phyloP scores from a whole-genome alignment of 2,329 filamentous ascomycete species.

The Cladophialophora yegresii region DNA sequence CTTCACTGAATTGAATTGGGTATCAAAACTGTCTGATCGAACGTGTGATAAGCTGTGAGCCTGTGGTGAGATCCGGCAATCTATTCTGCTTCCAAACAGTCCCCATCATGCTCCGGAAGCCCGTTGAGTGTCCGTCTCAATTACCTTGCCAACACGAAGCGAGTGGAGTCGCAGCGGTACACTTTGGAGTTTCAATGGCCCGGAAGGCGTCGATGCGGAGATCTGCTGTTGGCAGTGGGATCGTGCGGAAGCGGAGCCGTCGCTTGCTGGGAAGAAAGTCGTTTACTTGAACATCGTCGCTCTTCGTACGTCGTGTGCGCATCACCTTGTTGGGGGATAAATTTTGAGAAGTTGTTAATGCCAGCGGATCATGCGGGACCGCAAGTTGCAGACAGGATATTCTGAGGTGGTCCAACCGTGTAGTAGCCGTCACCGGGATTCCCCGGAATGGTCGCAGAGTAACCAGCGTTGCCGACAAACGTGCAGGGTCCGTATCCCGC shows the following conservation, averaged over 20 bases:
- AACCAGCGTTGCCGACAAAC: constrained; percentile 39
- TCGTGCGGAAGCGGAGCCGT: background rate
- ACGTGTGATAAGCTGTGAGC: background rate
- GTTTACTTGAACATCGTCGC: background rate
- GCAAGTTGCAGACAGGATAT: constrained; percentile 32
- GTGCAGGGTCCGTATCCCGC: constrained; percentile 43
- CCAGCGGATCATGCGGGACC: constrained; percentile 11
- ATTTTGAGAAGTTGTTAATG: background rate
- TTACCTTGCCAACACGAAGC: background rate
- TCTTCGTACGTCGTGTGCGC: constrained; percentile 1
- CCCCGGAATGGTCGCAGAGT: constrained; percentile 24
- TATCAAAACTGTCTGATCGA: background rate
- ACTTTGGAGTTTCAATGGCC: background rate
- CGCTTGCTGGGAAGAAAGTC: background rate
- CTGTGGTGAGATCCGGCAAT: background rate
- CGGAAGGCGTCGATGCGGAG: background rate
- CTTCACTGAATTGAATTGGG: background rate
- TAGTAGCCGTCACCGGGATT: constrained; percentile 31
- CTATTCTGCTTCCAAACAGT: background rate
- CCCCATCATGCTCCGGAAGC: background rate
- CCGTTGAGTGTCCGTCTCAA: background rate
- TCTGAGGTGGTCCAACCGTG: constrained; percentile 35
- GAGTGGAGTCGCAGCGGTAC: too few relatives aligned
- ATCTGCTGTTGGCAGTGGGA: background rate
- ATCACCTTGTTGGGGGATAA: background rate